Conservation (phyloP, 306 rosid genomes). For the Acacia confusa region DNA sequence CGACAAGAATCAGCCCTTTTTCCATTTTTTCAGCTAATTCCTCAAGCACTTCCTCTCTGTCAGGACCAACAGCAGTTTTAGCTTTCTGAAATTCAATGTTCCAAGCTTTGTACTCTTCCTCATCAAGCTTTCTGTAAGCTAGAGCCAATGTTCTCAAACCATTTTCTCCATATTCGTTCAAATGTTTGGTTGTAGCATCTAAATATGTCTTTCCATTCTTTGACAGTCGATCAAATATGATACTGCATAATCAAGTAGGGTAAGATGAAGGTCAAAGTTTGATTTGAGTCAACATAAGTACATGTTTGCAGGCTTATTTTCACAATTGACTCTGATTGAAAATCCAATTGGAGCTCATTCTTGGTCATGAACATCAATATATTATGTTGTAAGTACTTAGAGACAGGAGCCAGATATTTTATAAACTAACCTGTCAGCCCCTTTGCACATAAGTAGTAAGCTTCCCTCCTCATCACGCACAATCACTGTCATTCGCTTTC, state of each 20-base stretch:
- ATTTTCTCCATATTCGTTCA: slow-evolving; percentile 92
- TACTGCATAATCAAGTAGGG: slow-evolving; percentile 56
- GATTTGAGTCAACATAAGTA: neutral
- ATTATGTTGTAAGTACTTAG: neutral
- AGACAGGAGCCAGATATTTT: slow-evolving; percentile 27
- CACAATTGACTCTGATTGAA: slow-evolving; percentile 2
- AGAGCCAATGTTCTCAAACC: slow-evolving; percentile 94
- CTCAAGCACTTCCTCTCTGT: slow-evolving; percentile 83
- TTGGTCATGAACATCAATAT: slow-evolving; percentile 18
- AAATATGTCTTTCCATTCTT: slow-evolving; percentile 74
- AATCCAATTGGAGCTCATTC: slow-evolving; percentile 24
- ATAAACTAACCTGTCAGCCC: slow-evolving; percentile 94
- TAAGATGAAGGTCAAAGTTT: slow-evolving; percentile 29
- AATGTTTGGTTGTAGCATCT: slow-evolving; percentile 73
- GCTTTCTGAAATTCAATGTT: slow-evolving; percentile 83
- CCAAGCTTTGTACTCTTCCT: slow-evolving; percentile 76
- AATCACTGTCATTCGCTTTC: slow-evolving; percentile 95
- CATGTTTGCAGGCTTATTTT: slow-evolving; percentile 19
- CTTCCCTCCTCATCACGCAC: slow-evolving; percentile 79
- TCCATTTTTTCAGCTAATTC: slow-evolving; percentile 71
- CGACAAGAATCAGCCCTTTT: slow-evolving; percentile 81
- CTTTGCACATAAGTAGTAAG: slow-evolving; percentile 83
- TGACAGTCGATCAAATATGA: slow-evolving; percentile 81
- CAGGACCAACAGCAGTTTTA: slow-evolving; percentile 75
- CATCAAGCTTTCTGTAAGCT: slow-evolving; percentile 81